phyloP scores from a whole-genome alignment of 2,329 filamentous ascomycete species.

The Colletotrichum agaves region DNA sequence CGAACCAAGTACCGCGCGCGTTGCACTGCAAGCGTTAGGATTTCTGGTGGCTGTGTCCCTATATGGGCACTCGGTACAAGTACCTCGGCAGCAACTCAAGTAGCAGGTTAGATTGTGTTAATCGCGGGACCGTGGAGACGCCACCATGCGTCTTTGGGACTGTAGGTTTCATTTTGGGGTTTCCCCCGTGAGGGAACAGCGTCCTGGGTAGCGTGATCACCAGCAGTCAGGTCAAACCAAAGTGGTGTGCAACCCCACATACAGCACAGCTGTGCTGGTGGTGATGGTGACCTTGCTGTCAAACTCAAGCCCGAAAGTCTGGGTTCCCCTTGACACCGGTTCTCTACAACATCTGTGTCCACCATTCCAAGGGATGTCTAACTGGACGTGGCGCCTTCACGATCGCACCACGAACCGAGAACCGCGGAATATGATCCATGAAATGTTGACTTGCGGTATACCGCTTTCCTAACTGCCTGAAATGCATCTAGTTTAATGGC shows the following conservation, averaged over 20 bases:
- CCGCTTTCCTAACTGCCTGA: background rate
- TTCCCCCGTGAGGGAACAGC: conserved; percentile 32
- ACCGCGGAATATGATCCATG: background rate
- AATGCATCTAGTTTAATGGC: conserved; percentile 23
- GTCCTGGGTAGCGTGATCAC: conserved; percentile 36
- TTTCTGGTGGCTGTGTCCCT: too few species aligned
- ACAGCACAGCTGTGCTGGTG: background rate
- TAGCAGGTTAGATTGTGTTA: conserved; percentile 29
- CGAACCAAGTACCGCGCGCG: conserved; percentile 14
- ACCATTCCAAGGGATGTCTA: background rate
- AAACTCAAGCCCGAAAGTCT: background rate
- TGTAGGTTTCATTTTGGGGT: conserved; percentile 36
- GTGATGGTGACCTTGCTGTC: background rate
- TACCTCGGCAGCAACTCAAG: conserved; percentile 26
- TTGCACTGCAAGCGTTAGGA: conserved; percentile 29
- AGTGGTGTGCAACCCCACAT: conserved; percentile 31
- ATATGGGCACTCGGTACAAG: too few species aligned
- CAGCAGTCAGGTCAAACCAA: background rate
- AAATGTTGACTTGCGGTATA: background rate
- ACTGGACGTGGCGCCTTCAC: background rate
- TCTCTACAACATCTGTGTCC: background rate
- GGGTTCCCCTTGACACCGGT: background rate
- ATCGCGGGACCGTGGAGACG: conserved; percentile 23
- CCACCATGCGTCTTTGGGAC: conserved; percentile 9
- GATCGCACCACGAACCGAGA: background rate